Base-by-base conservation (phyloP, 495 filamentous ascomycete genomes). In the Xylaria longipes region DNA sequence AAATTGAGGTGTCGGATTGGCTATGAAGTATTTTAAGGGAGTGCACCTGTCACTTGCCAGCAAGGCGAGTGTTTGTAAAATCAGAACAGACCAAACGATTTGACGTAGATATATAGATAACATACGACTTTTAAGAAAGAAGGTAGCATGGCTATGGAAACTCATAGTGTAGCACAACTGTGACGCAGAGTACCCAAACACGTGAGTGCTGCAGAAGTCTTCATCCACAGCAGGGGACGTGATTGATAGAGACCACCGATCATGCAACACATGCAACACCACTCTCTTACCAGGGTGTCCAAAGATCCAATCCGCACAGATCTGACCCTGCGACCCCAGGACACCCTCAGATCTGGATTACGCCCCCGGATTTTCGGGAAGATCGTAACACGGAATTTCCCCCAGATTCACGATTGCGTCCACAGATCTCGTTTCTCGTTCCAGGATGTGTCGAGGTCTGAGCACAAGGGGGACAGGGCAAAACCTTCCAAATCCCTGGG, bases 211-310 rank as follows among this genome's bases (percentile, higher is more conserved):
- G 41, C 39, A 60, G 27, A 8, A 50, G 43, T 9, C 15, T 50
- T 35, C 9, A 14, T 27, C 6, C 14, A 45, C 25, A 61, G n/a
- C 25, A 35, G 15, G 54, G 29, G 27, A 25, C 25, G 17, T 48
- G n/a, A 61, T 29, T 46, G 25, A 35, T 9, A 35, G 35, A 25
- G 27, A 54, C 37, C 41, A 27, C 56, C 29, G 41, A 61, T 61
- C 67, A 69, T 8, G 56, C 67, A 60, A 69, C 56, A 61, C 66
- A 60, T 45, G 39, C 54, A 33, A 33, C 48, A 43, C 50, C 15
- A 27, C 22, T 39, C n/a, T 31, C 62, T 17, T 46, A 48, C 33
- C 20, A n/a, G 25, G 37, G 9, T 6, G 17, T 48, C 11, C 17
- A 25, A 37, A 46, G 27, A 20, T 37, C 43, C 39, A 45, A 45